Evolutionary conservation across 805 yeast genomes (phyloP).

Genomic region (Barnettozyma botsteinii): DNA sequence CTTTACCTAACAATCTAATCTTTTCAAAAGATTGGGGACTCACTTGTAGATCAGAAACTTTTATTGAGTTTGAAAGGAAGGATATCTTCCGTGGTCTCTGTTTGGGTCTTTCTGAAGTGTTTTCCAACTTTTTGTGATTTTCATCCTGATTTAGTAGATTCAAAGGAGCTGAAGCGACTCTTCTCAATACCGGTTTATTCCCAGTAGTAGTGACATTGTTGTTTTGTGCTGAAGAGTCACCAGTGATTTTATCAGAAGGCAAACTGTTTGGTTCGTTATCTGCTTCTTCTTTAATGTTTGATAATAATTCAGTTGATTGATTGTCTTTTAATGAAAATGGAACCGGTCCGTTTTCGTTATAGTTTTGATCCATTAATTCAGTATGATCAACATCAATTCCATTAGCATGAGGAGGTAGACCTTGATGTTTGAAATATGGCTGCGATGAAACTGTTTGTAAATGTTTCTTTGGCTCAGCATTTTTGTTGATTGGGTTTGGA

Average conservation of each 20-base stretch:
- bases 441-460: constrained; percentile 27
- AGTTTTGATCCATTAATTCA: constrained; percentile 8
- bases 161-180: constrained; percentile 85
- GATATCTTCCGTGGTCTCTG: constrained; percentile 40
- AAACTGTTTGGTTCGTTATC: not conserved
- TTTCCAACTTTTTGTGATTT: constrained; percentile 15
- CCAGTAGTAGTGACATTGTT: not conserved
- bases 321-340: constrained; percentile 27
- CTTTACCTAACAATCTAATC: constrained; percentile 85
- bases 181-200: constrained; percentile 39
- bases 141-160: constrained; percentile 31
- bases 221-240: not conserved
- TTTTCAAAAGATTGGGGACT: constrained; percentile 85
- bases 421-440: constrained; percentile 54
- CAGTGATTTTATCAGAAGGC: too few relatives aligned
- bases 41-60: constrained; percentile 76
- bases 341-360: constrained; percentile 25
- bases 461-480: constrained; percentile 1
- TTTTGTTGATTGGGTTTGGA: constrained; percentile 22
- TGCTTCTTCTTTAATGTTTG: constrained; percentile 30
- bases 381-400: constrained; percentile 10
- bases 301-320: constrained; percentile 20
- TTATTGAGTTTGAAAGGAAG: constrained; percentile 55
- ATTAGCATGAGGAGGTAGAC: constrained; percentile 47
- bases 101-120: constrained; percentile 14